phyloP scores from a whole-genome alignment of 371 early-diverging fungal genomes.

The Haplosporangium sp. region DNA sequence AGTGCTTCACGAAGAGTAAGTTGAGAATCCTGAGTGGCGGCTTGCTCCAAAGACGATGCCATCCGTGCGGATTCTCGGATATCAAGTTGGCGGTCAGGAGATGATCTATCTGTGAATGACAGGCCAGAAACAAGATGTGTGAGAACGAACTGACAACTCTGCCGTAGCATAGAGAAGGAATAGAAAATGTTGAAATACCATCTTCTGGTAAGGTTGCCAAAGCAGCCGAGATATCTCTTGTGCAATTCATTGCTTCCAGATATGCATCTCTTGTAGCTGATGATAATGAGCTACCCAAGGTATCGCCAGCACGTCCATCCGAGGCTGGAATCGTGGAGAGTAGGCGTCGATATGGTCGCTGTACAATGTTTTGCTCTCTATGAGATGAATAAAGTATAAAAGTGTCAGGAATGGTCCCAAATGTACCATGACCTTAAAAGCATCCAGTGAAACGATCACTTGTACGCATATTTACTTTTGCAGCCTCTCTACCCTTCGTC shows the following conservation, averaged over 20 bases:
- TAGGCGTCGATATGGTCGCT: constrained; percentile 30
- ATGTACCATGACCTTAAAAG: too few relatives aligned
- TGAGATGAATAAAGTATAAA: neutral
- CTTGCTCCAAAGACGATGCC: neutral
- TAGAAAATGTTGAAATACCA: neutral
- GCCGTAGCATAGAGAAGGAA: neutral
- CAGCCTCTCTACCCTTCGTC: constrained; percentile 18
- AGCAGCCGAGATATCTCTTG: neutral
- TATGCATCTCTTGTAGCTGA: neutral
- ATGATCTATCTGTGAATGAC: neutral
- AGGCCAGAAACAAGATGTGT: too few relatives aligned
- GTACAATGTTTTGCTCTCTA: constrained; percentile 17
- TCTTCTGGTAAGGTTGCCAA: neutral
- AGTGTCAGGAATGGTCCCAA: neutral
- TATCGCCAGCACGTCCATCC: constrained; percentile 1
- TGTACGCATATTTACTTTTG: constrained; percentile 12
- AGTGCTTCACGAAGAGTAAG: neutral
- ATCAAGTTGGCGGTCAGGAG: constrained; percentile 2
- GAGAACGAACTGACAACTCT: neutral
- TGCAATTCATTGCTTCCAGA: constrained; percentile 9
- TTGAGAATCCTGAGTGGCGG: neutral
- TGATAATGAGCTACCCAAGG: neutral
- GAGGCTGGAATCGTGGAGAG: constrained; percentile 4
- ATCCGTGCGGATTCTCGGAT: constrained; percentile 1
- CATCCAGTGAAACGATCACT: too few relatives aligned